phyloP scores from a whole-genome alignment of 495 filamentous ascomycete genomes.

The Pyrenopolyporus hunteri region DNA sequence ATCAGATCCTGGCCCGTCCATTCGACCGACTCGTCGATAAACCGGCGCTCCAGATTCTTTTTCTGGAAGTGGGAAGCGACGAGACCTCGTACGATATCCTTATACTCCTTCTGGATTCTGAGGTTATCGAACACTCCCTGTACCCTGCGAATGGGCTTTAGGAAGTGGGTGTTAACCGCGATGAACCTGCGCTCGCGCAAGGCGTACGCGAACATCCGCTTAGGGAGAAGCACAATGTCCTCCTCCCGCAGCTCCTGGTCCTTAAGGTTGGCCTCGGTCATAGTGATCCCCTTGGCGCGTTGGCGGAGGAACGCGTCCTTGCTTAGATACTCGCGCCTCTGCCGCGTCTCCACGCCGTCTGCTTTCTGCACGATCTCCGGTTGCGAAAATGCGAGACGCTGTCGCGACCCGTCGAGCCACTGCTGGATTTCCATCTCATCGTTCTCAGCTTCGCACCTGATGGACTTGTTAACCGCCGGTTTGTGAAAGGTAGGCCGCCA shows the following conservation, averaged over 20 bases:
- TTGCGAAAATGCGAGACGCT: conserved; percentile 34
- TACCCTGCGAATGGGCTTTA: conserved; percentile 53
- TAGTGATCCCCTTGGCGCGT: conserved; percentile 34
- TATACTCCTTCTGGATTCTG: conserved; percentile 57
- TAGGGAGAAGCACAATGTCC: conserved; percentile 47
- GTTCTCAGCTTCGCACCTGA: conserved; percentile 26
- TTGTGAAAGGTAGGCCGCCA: conserved; percentile 41
- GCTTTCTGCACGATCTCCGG: conserved; percentile 41
- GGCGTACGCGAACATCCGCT: conserved; percentile 48
- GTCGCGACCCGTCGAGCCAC: conserved; percentile 36
- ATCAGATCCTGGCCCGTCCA: conserved; percentile 65
- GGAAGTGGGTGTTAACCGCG: conserved; percentile 41
- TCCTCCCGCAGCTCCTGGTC: conserved; percentile 39
- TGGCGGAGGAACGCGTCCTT: conserved; percentile 44
- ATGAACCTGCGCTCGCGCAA: conserved; percentile 48
- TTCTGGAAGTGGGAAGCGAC: conserved; percentile 52
- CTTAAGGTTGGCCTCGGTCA: conserved; percentile 30
- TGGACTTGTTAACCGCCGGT: conserved; percentile 31
- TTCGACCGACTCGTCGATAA: conserved; percentile 61
- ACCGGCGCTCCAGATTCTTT: conserved; percentile 49
- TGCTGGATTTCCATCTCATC: conserved; percentile 42
- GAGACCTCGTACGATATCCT: conserved; percentile 59
- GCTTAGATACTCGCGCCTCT: conserved; percentile 40
- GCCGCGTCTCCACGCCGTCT: conserved; percentile 41
- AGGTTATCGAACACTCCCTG: conserved; percentile 59